Conservation (phyloP, 2,329 filamentous ascomycete genomes). For the Aspergillus sp. region DNA sequence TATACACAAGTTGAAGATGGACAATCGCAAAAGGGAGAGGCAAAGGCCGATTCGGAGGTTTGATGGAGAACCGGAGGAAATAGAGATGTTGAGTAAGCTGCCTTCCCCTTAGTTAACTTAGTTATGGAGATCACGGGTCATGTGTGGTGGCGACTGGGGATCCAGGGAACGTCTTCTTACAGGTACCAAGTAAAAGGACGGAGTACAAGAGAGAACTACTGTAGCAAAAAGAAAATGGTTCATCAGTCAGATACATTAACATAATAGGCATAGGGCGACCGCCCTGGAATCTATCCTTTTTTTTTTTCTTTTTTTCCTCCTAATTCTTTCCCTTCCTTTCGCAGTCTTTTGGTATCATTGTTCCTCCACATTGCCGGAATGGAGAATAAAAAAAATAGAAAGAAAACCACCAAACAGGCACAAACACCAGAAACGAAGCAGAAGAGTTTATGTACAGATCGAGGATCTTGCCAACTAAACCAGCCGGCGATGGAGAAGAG, state of each 20-base stretch:
- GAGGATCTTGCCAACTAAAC: neutral
- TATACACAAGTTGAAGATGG: slow-evolving; percentile 1
- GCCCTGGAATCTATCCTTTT: too few relatives aligned
- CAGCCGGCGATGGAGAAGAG: neutral
- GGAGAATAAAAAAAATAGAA: slow-evolving; percentile 1
- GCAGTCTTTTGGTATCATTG: neutral
- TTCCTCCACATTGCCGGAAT: neutral
- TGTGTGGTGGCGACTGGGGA: neutral
- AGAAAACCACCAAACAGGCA: neutral
- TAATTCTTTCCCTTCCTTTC: neutral
- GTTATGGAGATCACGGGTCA: neutral
- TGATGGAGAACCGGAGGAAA: slow-evolving; percentile 1
- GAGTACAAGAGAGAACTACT: too few relatives aligned
- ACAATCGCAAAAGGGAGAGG: neutral
- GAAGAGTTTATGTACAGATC: slow-evolving; percentile 2
- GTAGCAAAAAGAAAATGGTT: too few relatives aligned
- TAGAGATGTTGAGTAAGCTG: neutral
- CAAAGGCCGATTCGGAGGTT: neutral
- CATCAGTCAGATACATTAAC: too few relatives aligned
- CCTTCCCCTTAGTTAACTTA: neutral
- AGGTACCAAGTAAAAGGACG: too few relatives aligned
- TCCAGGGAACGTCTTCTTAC: neutral
- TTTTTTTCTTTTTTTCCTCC: neutral
- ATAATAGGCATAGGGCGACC: too few relatives aligned
- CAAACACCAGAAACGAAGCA: neutral